Percentiles rank a stretch among this genome's conserved stretches.
These are phyloP conservation scores for Suhomyces wounanorum DNA, from an alignment of 1,139 yeast genomes.

Conservation along the genomic window DNA sequence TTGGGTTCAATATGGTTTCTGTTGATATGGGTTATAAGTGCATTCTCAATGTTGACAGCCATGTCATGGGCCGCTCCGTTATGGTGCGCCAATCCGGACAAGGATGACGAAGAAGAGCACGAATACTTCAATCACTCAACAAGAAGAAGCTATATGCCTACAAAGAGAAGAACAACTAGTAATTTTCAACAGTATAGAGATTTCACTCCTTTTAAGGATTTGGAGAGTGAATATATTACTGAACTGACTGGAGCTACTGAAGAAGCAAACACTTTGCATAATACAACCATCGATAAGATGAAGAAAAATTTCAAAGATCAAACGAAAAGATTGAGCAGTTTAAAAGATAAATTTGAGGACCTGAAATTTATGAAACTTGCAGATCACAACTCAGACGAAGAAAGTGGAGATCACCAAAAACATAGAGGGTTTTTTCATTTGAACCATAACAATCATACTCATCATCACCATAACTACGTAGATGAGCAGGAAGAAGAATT, in stretches of 20 bases:
- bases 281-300: constrained; percentile 4
- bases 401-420: constrained; percentile 1
- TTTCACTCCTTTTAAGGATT: constrained; percentile 8
- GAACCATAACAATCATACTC: too few relatives aligned
- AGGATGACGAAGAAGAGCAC: constrained; percentile 24
- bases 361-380: neutral
- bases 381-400: constrained; percentile 2
- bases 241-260: constrained; percentile 1
- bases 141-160: constrained; percentile 4
- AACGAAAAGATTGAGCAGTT: constrained; percentile 9
- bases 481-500: constrained; percentile 29
- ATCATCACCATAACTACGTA: constrained; percentile 2
- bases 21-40: constrained; percentile 40
- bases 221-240: constrained; percentile 4
- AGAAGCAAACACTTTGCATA: neutral
- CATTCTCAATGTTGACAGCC: constrained; percentile 20
- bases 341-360: constrained; percentile 2
- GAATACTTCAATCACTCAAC: constrained; percentile 9
- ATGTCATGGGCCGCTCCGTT: constrained; percentile 45
- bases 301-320: constrained; percentile 6
- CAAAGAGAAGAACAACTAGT: constrained; percentile 5
- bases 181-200: constrained; percentile 4
- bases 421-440: constrained; percentile 12
- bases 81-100: constrained; percentile 48
- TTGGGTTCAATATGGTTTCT: constrained; percentile 46